A percentile compares a stretch with the other conserved stretches of the same genome.
These are phyloP conservation scores for Trichoderma koningiopsis DNA, from an alignment of 2,329 filamentous ascomycete species.

Conservation along the genomic window DNA sequence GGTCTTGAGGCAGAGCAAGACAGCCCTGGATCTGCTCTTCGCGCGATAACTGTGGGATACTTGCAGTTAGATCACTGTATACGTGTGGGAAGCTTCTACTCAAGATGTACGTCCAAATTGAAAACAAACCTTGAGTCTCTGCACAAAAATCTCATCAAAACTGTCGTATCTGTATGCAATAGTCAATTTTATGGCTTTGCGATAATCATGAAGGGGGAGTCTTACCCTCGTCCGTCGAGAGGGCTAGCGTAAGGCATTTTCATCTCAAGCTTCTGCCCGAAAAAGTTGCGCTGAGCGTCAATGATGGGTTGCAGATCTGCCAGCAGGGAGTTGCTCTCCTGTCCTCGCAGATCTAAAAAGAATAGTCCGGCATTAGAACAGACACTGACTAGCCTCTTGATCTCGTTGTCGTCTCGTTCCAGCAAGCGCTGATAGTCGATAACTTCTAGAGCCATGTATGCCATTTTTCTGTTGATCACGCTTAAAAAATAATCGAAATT, in stretches of 20 bases:
- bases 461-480: neutral
- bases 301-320: slow-evolving; percentile 1
- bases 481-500: neutral
- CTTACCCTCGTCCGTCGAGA: slow-evolving; percentile 8
- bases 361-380: slow-evolving; percentile 1
- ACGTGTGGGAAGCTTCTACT: neutral
- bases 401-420: slow-evolving; percentile 1
- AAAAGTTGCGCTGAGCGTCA: slow-evolving; percentile 4
- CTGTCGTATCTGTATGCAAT: neutral
- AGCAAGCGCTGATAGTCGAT: slow-evolving; percentile 9
- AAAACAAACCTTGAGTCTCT: slow-evolving; percentile 6
- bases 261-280: slow-evolving; percentile 10
- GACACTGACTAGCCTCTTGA: neutral
- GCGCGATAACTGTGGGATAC: neutral
- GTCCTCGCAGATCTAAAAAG: slow-evolving; percentile 1
- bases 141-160: neutral
- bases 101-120: neutral
- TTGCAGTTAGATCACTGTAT: neutral
- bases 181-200: neutral
- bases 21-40: neutral
- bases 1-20: neutral
- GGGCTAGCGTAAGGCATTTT: slow-evolving; percentile 2
- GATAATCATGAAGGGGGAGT: neutral
- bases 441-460: slow-evolving; percentile 9
- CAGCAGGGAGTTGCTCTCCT: neutral